phyloP scores from a whole-genome alignment of 192 early-diverging fungal species.

The Backusella psychrophila region DNA sequence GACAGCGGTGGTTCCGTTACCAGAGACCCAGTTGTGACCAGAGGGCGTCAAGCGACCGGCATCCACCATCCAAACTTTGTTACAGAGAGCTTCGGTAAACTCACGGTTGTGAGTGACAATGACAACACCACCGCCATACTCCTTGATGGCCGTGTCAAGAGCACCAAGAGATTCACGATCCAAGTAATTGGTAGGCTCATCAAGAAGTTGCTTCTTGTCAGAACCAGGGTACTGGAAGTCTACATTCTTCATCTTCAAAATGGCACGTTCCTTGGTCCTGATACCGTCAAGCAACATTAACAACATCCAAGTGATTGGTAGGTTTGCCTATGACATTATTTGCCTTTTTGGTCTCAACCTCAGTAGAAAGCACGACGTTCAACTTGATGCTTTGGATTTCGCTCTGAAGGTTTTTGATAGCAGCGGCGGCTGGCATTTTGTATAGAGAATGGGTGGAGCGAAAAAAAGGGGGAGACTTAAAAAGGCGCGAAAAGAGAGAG shows the following conservation, averaged over 20 bases:
- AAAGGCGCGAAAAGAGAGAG: not conserved
- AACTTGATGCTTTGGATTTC: constrained; percentile 26
- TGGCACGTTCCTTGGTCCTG: constrained; percentile 71
- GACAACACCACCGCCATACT: constrained; percentile 78
- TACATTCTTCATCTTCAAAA: constrained; percentile 73
- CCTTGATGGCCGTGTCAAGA: constrained; percentile 69
- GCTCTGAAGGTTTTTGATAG: constrained; percentile 21
- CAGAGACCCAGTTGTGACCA: constrained; percentile 54
- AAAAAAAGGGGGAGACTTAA: constrained; percentile 5
- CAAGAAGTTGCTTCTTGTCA: constrained; percentile 66
- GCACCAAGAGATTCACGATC: constrained; percentile 63
- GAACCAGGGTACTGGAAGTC: constrained; percentile 71
- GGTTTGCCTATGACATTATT: constrained; percentile 43
- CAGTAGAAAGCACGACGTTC: constrained; percentile 13
- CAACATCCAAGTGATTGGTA: constrained; percentile 82
- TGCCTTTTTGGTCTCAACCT: constrained; percentile 24
- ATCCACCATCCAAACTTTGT: constrained; percentile 74
- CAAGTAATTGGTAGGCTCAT: constrained; percentile 82
- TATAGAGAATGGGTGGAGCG: constrained; percentile 5
- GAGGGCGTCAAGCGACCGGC: constrained; percentile 50
- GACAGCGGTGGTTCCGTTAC: constrained; percentile 45
- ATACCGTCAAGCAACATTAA: constrained; percentile 69
- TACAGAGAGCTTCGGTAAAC: constrained; percentile 70
- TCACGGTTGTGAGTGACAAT: constrained; percentile 85
- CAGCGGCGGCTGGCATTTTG: constrained; percentile 30